Evolutionary conservation across 805 yeast genomes (phyloP).

Genomic region (Priceomyces fermenticarens): DNA sequence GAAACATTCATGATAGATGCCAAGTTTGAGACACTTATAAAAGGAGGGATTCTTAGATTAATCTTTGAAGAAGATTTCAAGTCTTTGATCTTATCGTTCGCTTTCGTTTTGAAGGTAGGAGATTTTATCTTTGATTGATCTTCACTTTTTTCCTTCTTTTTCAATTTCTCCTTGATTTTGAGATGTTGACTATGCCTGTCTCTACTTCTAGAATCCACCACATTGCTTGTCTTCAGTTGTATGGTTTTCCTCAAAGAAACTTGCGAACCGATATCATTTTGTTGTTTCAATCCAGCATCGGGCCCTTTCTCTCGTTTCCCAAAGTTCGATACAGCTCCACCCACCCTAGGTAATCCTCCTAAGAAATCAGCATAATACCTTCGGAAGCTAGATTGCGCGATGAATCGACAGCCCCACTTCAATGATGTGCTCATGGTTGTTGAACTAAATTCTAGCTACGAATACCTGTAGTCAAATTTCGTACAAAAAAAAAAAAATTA

Average conservation of each 20-base stretch:
- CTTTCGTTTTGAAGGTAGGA: slow-evolving; percentile 3
- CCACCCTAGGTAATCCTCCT: slow-evolving; percentile 26
- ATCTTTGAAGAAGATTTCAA: slow-evolving; percentile 9
- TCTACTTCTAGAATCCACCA: neutral
- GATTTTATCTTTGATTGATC: neutral
- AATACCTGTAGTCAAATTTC: too few species aligned
- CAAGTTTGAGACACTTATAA: slow-evolving; percentile 73
- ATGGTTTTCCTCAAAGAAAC: neutral
- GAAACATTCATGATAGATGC: slow-evolving; percentile 70
- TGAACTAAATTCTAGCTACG: too few species aligned
- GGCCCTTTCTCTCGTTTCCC: neutral
- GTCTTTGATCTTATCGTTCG: slow-evolving; percentile 2
- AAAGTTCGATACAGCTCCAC: slow-evolving; percentile 20
- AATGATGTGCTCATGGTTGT: too few species aligned
- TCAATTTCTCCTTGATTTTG: slow-evolving; percentile 5
- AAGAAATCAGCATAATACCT: slow-evolving; percentile 15
- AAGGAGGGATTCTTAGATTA: slow-evolving; percentile 61
- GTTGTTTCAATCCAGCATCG: neutral
- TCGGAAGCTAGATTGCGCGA: neutral
- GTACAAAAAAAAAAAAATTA: too few species aligned
- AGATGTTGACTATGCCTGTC: slow-evolving; percentile 6
- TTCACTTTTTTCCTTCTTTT: slow-evolving; percentile 5
- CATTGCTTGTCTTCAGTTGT: slow-evolving; percentile 17
- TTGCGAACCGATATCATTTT: neutral
- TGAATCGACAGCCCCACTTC: too few species aligned